A percentile compares a stretch with the other conserved stretches of the same genome.
Conservation (phyloP, 2,329 filamentous ascomycete genomes). For the Stemphylium vesicarium region DNA sequence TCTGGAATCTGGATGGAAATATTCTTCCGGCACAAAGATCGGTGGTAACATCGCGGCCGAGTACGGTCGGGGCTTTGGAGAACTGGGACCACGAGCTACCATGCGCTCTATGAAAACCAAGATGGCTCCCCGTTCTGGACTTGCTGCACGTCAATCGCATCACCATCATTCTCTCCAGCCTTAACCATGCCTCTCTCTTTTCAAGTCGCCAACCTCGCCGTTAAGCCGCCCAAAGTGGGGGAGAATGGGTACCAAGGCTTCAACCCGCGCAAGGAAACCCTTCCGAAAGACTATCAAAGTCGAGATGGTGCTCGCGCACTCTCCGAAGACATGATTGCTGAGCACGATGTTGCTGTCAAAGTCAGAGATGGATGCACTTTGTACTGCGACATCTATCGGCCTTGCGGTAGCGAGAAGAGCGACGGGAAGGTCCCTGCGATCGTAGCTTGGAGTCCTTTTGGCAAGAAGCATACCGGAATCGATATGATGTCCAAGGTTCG, state of each 20-base stretch:
- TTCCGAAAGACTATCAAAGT: conserved; percentile 11
- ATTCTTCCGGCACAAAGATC: neutral
- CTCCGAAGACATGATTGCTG: conserved; percentile 9
- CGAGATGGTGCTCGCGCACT: conserved; percentile 7
- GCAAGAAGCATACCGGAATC: conserved; percentile 41
- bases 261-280: conserved; percentile 14
- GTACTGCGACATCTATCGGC: conserved; percentile 19
- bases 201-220: conserved; percentile 13
- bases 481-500: conserved; percentile 11
- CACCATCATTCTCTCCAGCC: neutral
- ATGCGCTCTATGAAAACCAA: conserved; percentile 4
- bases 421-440: conserved; percentile 49
- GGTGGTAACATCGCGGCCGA: conserved; percentile 6
- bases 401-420: conserved; percentile 21
- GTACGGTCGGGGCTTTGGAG: conserved; percentile 3
- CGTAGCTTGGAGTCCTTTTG: conserved; percentile 53
- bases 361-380: conserved; percentile 15
- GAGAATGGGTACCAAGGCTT: conserved; percentile 18
- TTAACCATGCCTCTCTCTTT: conserved; percentile 10
- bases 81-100: neutral
- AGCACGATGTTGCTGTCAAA: conserved; percentile 16
- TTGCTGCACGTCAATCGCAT: neutral
- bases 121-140: neutral
- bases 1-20: neutral
- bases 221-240: conserved; percentile 13